Evolutionary conservation across 2,329 filamentous ascomycete species (phyloP).

Genomic region (Paecilomyces formosus): DNA sequence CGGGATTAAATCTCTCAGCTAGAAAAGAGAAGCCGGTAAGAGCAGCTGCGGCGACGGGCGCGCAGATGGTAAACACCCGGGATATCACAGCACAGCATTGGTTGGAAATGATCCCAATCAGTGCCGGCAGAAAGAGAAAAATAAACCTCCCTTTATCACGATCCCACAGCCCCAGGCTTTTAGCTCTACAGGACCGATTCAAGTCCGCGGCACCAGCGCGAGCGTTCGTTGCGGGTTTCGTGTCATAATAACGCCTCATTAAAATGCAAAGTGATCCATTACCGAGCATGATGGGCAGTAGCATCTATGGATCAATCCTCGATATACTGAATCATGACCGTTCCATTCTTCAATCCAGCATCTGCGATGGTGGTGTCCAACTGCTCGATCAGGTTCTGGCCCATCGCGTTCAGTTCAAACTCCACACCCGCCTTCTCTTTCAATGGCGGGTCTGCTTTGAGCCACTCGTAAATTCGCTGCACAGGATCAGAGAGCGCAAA

Average conservation of each 20-base stretch:
- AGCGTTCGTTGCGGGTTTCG: neutral
- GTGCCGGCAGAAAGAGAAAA: neutral
- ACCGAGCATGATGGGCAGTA: neutral
- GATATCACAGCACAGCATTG: neutral
- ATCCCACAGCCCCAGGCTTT: neutral
- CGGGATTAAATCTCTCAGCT: neutral
- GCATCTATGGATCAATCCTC: conserved; percentile 41
- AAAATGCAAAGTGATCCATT: neutral
- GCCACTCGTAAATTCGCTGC: conserved; percentile 85
- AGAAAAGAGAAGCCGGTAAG: neutral
- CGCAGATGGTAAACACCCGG: neutral
- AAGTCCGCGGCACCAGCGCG: neutral
- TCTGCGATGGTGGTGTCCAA: conserved; percentile 70
- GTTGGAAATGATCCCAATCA: neutral
- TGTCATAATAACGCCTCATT: neutral
- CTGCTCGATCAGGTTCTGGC: conserved; percentile 71
- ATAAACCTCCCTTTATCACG: neutral
- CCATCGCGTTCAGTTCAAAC: conserved; percentile 86
- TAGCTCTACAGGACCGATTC: neutral
- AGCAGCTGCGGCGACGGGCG: neutral
- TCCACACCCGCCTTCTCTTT: conserved; percentile 68
- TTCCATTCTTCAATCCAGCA: conserved; percentile 82
- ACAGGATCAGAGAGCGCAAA: conserved; percentile 73
- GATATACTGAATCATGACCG: conserved; percentile 88
- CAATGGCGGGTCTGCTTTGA: conserved; percentile 73